These are phyloP conservation scores for Mallotus japonicus DNA, from an alignment of 441 rosid genomes.

Conservation along the genomic window DNA sequence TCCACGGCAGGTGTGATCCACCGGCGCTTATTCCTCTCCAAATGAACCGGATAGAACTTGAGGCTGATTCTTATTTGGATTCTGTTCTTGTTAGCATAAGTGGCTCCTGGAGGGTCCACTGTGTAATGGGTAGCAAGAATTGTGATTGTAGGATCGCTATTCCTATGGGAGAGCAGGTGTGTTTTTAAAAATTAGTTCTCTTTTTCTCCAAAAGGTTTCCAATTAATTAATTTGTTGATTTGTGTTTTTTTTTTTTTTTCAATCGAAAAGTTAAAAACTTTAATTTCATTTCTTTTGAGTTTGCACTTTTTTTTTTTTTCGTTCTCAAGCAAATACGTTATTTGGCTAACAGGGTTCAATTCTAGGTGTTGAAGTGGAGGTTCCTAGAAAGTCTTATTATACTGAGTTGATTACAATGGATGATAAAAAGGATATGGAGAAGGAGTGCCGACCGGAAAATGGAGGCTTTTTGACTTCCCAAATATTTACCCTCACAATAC, in stretches of 20 bases:
- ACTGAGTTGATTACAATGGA: slow-evolving; percentile 49
- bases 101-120: slow-evolving; percentile 85
- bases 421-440: slow-evolving; percentile 43
- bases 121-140: slow-evolving; percentile 84
- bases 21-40: slow-evolving; percentile 87
- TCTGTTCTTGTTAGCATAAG: slow-evolving; percentile 52
- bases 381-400: slow-evolving; percentile 55
- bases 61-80: slow-evolving; percentile 64
- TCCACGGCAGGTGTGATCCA: slow-evolving; percentile 88
- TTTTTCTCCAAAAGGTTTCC: not conserved
- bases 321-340: slow-evolving; percentile 43
- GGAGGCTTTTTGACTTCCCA: slow-evolving; percentile 74
- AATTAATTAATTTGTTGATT: not conserved
- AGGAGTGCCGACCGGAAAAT: slow-evolving; percentile 40
- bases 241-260: not conserved
- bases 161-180: slow-evolving; percentile 89
- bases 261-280: not conserved
- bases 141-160: slow-evolving; percentile 85
- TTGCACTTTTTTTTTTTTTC: slow-evolving; percentile 6
- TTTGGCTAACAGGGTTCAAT: slow-evolving; percentile 98
- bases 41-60: slow-evolving; percentile 66
- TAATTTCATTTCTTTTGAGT: not conserved
- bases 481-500: slow-evolving; percentile 70
- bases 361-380: slow-evolving; percentile 93
- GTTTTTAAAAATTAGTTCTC: not conserved